A percentile compares a stretch with the other conserved stretches of the same genome.
Conservation (phyloP, 2,329 filamentous ascomycete genomes). For the Ilyonectria sp. region DNA sequence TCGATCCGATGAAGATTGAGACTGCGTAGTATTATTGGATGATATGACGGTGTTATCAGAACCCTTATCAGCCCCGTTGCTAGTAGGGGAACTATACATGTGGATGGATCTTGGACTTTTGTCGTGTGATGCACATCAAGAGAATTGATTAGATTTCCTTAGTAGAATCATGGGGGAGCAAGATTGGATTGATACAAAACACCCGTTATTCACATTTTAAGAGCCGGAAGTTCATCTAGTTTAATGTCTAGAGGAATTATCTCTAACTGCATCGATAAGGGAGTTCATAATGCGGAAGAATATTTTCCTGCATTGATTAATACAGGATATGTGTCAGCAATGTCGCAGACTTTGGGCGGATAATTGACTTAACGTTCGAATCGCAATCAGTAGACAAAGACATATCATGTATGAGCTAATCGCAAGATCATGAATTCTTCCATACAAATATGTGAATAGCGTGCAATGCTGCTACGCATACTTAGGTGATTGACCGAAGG, state of each 20-base stretch:
- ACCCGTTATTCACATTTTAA: not conserved
- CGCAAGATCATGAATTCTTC: not conserved
- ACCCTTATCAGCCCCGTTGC: not conserved
- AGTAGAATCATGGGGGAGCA: not conserved
- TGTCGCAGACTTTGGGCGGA: not conserved
- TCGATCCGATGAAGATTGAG: not conserved
- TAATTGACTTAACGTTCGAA: not conserved
- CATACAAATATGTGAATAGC: not conserved
- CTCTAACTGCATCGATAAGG: not conserved
- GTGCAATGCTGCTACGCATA: not conserved
- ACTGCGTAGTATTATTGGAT: not conserved
- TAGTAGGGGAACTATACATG: not conserved
- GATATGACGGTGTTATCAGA: not conserved
- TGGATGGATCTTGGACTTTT: not conserved
- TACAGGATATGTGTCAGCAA: not conserved
- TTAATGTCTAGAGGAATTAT: not conserved
- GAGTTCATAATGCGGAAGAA: not conserved
- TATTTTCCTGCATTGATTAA: not conserved
- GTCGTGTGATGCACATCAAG: not conserved
- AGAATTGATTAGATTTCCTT: not conserved
- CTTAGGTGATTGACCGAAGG: not conserved
- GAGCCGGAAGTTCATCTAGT: not conserved
- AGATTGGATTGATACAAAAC: not conserved
- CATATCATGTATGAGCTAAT: slow-evolving; percentile 5
- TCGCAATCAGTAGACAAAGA: not conserved